Base-by-base conservation (phyloP, 1,139 yeast genomes). In the Meyerozyma smithsonii region DNA sequence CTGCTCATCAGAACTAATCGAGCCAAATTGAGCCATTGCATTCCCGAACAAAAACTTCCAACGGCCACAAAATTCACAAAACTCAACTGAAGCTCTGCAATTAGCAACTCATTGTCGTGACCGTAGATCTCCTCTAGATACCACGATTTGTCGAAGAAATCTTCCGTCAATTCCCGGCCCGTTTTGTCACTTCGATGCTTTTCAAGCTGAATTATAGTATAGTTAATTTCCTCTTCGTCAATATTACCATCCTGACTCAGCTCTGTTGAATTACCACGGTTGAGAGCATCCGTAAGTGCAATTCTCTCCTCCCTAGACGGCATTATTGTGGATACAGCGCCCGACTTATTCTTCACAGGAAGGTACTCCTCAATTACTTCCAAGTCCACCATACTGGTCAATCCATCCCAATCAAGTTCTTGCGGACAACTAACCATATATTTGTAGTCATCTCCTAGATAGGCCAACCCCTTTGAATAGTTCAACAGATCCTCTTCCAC, bases 21-120 rank as follows among this genome's bases (percentile, higher is more conserved):
- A 11, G 62, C 39, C 8, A 62, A 36, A 17, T 50, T 54, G 14
- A 55, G 38, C 67, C 67, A 62, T 41, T 62, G 66, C 3, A 58
- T 45, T n/a, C 59, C 59, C 2, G 65, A 61, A 37, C 63, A 58
- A 37, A 58, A 52, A 39, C 59, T 62, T 2, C 66, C 65, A 16
- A 61, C 42, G 3, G 61, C 42, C 0, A 62, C 46, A 36, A 61
- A 62, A 37, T 52, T 49, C 2, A 59, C 30, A 33, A 56, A 61
- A n/a, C 55, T 41, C 5, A 60, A 32, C 42, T 62, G 61, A 6
- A 61, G 35, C 42, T 62, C 67, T 1, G 58, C 66, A 4, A 61
- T 42, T 11, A 57, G 39, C 7, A 54, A 28, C 1, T 54, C 59
- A 1, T 35, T 24, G 36, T 56, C 62, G 36, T 52, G 45, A 11